Evolutionary conservation across 2,329 filamentous ascomycete genomes (phyloP).

Genomic region (Triangularia setosa): DNA sequence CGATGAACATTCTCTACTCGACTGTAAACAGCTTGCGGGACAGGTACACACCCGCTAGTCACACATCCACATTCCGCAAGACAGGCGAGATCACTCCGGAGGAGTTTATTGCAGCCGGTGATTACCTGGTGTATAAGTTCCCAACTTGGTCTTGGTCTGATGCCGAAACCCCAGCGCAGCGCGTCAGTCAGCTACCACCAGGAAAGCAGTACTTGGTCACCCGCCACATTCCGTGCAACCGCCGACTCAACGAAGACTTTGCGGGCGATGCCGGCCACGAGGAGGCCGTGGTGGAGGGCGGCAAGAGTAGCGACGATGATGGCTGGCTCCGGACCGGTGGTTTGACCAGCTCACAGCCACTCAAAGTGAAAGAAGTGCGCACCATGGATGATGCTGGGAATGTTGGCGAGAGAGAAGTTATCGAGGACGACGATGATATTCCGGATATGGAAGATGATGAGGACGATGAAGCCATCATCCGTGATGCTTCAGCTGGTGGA

Average conservation of each 20-base stretch:
- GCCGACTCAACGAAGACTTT: slow-evolving; percentile 88
- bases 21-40: slow-evolving; percentile 90
- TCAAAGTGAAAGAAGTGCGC: slow-evolving; percentile 74
- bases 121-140: slow-evolving; percentile 99
- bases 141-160: slow-evolving; percentile 97
- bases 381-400: slow-evolving; percentile 89
- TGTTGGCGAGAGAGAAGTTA: slow-evolving; percentile 67
- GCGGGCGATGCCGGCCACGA: slow-evolving; percentile 83
- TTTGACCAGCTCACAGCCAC: slow-evolving; percentile 68
- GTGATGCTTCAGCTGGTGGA: slow-evolving; percentile 56
- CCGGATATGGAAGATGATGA: slow-evolving; percentile 99
- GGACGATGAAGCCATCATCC: slow-evolving; percentile 93
- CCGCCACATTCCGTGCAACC: slow-evolving; percentile 88
- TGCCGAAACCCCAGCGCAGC: slow-evolving; percentile 74
- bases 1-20: slow-evolving; percentile 88
- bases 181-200: slow-evolving; percentile 74
- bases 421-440: slow-evolving; percentile 79
- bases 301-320: slow-evolving; percentile 60
- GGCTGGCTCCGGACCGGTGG: slow-evolving; percentile 91
- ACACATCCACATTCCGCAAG: slow-evolving; percentile 88
- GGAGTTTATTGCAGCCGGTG: slow-evolving; percentile 91
- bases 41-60: slow-evolving; percentile 80
- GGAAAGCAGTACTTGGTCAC: slow-evolving; percentile 96
- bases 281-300: slow-evolving; percentile 68
- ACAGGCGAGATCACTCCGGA: slow-evolving; percentile 96